Conservation (phyloP, 345 rosid species). For the Nasturtium officinale region DNA sequence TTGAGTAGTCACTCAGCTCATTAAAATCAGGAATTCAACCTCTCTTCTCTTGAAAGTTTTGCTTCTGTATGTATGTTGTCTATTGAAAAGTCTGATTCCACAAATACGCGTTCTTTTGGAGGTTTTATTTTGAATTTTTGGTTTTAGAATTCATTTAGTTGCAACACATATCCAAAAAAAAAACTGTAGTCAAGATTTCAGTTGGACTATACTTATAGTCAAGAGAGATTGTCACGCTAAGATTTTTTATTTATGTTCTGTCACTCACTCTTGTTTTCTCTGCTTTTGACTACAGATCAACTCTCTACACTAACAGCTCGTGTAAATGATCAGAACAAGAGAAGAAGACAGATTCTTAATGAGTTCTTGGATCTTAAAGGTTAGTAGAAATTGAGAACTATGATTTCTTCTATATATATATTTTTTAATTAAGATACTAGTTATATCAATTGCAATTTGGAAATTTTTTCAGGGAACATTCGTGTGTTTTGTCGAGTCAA, state of each 20-base stretch:
- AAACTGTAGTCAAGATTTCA: slow-evolving; percentile 11
- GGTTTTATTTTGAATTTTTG: background rate
- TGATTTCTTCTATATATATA: background rate
- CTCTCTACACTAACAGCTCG: slow-evolving; percentile 46
- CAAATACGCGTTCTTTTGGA: background rate
- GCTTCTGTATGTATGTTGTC: background rate
- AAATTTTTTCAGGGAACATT: slow-evolving; percentile 55
- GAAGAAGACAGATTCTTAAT: slow-evolving; percentile 65
- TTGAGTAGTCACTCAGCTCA: background rate
- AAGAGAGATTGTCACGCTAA: slow-evolving; percentile 6
- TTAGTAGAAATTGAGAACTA: slow-evolving; percentile 20
- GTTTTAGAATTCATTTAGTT: too few relatives aligned
- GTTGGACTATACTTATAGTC: background rate
- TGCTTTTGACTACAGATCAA: slow-evolving; percentile 52
- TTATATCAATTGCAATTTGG: background rate
- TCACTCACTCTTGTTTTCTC: background rate
- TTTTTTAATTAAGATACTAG: background rate
- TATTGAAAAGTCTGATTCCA: background rate
- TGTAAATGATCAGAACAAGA: slow-evolving; percentile 54
- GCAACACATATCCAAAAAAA: background rate
- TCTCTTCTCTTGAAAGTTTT: background rate
- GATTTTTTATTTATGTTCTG: background rate
- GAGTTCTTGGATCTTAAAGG: slow-evolving; percentile 83
- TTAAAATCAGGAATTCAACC: background rate
- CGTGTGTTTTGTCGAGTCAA: slow-evolving; percentile 81